Base-by-base conservation (phyloP, 2,329 filamentous ascomycete species). In the Colletotrichum sp. region DNA sequence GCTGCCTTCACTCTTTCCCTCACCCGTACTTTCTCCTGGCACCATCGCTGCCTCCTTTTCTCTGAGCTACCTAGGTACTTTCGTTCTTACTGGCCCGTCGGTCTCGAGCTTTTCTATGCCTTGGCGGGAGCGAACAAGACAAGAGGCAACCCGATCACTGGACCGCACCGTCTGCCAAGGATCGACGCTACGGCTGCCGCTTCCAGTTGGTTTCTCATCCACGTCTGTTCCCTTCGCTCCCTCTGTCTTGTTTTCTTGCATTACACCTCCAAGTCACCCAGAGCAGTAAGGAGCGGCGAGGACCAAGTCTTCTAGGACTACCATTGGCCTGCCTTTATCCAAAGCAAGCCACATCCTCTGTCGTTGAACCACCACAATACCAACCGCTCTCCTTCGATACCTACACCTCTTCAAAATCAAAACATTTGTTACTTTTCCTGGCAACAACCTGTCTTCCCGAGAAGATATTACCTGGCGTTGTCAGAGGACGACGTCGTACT, bases 141-240 rank as follows among this genome's bases (percentile, higher is more conserved):
- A 69, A 59, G 30, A 65, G 60, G 49, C 39, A 57, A 15, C 30
- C 59, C 44, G 65, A 60, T 62, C 44, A 76, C 32, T 69, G 26
- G 55, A 36, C 39, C 39, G 21, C 36, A 69, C 32, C 36, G 18
- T 24, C 49, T 64, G 34, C 28, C 36, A 34, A 26, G 44, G 74
- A 76, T 74, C 74, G 70, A 76, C 70, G 74, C 70, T 74, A 76
- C 70, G n/a, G 49, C 49, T 76, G 28, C 74, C 71, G 34, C 24
- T 74, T 74, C 28, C 44, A 52, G 44, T 52, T 74, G 59, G 59
- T 62, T 30, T n/a, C 18, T 15, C 24, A 49, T 32, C 44, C 12
- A 32, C 60, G 24, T 68, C 70, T 60, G 63, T 21, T 68, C 69
- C 63, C 26, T 67, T 57, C 63, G 44, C 57, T 73, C 24, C 49